Conservation (phyloP, 176 grass and related monocot species). For the Melocanna baccifera region DNA sequence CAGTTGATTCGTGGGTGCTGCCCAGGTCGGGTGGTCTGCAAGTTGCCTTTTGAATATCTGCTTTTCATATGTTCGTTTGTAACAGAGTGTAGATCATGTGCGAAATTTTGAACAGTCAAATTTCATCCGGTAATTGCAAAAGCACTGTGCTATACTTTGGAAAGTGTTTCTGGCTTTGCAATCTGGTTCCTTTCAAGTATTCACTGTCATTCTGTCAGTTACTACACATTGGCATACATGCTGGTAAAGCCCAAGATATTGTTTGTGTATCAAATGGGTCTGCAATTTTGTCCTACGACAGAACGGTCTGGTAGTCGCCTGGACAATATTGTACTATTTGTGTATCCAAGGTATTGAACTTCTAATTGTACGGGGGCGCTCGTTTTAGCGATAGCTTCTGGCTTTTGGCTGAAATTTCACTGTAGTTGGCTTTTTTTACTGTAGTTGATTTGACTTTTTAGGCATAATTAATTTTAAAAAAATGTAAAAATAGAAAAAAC, state of each 20-base stretch:
- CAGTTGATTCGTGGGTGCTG: background rate
- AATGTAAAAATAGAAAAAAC: too few species aligned
- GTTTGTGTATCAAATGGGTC: background rate
- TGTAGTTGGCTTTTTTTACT: too few species aligned
- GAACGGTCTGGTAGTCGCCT: background rate
- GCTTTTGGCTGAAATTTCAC: too few species aligned
- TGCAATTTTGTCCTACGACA: background rate
- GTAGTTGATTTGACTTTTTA: too few species aligned
- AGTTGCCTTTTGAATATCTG: background rate
- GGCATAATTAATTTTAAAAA: too few species aligned
- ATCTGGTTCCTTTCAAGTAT: background rate
- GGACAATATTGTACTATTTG: background rate
- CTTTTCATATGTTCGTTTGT: slow-evolving; percentile 22
- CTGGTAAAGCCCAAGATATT: too few species aligned
- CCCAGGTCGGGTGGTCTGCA: background rate
- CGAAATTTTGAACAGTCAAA: slow-evolving; percentile 15
- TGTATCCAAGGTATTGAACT: background rate
- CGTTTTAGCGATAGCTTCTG: too few species aligned
- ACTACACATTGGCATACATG: background rate
- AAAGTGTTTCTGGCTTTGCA: background rate
- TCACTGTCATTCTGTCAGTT: too few species aligned
- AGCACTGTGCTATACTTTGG: background rate
- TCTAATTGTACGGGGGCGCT: background rate
- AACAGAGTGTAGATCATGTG: slow-evolving; percentile 35
- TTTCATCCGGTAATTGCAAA: background rate